These are phyloP conservation scores for Lodderomyces pseudojiufengensis DNA, from an alignment of 1,139 yeast species.

Conservation along the genomic window DNA sequence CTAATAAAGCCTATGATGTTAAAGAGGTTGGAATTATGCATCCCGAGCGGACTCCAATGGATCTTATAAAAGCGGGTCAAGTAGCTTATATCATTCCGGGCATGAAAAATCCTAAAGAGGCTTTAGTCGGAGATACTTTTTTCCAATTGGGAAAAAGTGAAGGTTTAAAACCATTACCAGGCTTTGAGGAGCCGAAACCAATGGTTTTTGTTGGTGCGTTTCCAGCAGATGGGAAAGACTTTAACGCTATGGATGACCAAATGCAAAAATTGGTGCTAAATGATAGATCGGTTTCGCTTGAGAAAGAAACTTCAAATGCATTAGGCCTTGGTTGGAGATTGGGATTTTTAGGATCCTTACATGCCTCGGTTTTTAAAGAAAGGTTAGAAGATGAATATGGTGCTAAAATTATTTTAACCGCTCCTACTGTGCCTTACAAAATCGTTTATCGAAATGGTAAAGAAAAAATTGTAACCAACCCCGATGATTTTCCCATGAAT, in stretches of 20 bases:
- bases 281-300: slow-evolving; percentile 86
- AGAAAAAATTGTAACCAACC: slow-evolving; percentile 71
- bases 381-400: slow-evolving; percentile 92
- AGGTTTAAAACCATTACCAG: slow-evolving; percentile 75
- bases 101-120: slow-evolving; percentile 83
- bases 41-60: slow-evolving; percentile 73
- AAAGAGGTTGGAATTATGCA: slow-evolving; percentile 95
- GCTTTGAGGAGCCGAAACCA: slow-evolving; percentile 95
- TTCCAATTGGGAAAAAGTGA: slow-evolving; percentile 62
- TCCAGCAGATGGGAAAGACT: slow-evolving; percentile 93
- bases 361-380: slow-evolving; percentile 92
- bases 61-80: slow-evolving; percentile 75
- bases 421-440: slow-evolving; percentile 94
- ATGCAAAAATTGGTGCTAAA: slow-evolving; percentile 83
- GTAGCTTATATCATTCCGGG: slow-evolving; percentile 94
- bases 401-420: slow-evolving; percentile 84
- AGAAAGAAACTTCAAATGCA: slow-evolving; percentile 90
- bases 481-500: slow-evolving; percentile 84
- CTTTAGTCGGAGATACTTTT: slow-evolving; percentile 88
- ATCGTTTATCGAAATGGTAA: slow-evolving; percentile 62
- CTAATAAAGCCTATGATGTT: slow-evolving; percentile 73
- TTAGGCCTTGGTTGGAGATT: slow-evolving; percentile 97
- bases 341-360: slow-evolving; percentile 91
- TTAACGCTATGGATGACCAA: slow-evolving; percentile 84
- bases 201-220: slow-evolving; percentile 99